phyloP scores from a whole-genome alignment of 768 basidiomycete species.

The Boletellus sp. region DNA sequence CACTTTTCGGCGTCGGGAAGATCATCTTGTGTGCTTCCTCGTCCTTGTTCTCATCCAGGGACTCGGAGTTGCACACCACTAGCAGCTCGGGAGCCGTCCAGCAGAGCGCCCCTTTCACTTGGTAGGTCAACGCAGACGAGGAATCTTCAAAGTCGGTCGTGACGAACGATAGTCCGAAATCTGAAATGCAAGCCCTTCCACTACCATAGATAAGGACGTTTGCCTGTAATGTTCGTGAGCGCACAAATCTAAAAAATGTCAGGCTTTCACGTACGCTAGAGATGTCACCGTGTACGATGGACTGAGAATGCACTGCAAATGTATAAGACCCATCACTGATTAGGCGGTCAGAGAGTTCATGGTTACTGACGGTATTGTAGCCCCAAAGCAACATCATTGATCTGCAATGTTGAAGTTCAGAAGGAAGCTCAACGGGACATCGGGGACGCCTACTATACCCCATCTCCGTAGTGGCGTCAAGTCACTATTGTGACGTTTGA shows the following conservation, averaged over 20 bases:
- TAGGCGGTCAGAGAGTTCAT: neutral
- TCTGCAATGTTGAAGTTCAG: conserved; percentile 5
- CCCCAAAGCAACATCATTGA: conserved; percentile 26
- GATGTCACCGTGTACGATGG: conserved; percentile 26
- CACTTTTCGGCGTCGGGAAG: conserved; percentile 28
- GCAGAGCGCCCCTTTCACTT: conserved; percentile 38
- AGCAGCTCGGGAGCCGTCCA: conserved; percentile 48
- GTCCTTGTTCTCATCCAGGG: neutral
- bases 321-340: neutral
- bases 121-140: conserved; percentile 32
- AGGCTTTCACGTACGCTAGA: conserved; percentile 23
- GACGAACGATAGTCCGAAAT: conserved; percentile 47
- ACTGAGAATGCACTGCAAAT: conserved; percentile 16
- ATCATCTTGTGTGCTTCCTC: neutral
- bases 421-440: neutral
- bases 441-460: conserved; percentile 11
- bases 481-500: conserved; percentile 9
- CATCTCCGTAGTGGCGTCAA: conserved; percentile 14
- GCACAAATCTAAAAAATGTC: neutral
- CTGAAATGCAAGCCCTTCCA: conserved; percentile 41
- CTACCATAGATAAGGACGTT: conserved; percentile 45
- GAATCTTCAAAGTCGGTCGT: conserved; percentile 32
- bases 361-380: conserved; percentile 22
- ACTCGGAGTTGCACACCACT: neutral
- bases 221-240: conserved; percentile 21